Conservation (phyloP, 164 flowering plant genomes). For the Sedum album region DNA sequence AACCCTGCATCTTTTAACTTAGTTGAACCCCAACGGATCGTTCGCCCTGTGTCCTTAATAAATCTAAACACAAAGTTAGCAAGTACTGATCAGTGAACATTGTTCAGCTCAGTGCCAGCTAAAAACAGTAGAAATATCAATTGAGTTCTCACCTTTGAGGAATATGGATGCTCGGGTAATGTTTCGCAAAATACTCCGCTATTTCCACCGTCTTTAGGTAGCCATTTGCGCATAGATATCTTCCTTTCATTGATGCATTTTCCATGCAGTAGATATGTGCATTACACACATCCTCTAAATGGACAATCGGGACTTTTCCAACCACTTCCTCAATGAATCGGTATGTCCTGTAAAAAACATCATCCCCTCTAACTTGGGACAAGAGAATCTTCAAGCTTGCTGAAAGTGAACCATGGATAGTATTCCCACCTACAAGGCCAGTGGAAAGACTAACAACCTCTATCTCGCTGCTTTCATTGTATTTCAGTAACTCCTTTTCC, state of each 20-base stretch:
- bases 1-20: too few species aligned
- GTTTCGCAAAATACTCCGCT: slow-evolving; percentile 10
- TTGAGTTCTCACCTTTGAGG: neutral
- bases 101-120: too few species aligned
- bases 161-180: slow-evolving; percentile 11
- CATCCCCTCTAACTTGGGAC: neutral
- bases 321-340: neutral
- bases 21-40: too few species aligned
- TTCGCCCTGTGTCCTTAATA: too few species aligned
- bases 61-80: too few species aligned
- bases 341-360: neutral
- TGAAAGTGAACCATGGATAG: neutral
- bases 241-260: slow-evolving; percentile 24
- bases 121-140: too few species aligned
- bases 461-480: slow-evolving; percentile 14
- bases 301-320: slow-evolving; percentile 30
- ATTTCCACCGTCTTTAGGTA: slow-evolving; percentile 16
- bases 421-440: neutral
- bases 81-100: too few species aligned
- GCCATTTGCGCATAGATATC: slow-evolving; percentile 23
- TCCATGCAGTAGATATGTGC: slow-evolving; percentile 50
- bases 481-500: slow-evolving; percentile 32
- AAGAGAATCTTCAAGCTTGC: neutral
- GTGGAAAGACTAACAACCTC: neutral
- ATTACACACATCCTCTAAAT: slow-evolving; percentile 40